phyloP scores from a whole-genome alignment of 352 stramenopile genomes.

The Halophytophthora batemanensis region DNA sequence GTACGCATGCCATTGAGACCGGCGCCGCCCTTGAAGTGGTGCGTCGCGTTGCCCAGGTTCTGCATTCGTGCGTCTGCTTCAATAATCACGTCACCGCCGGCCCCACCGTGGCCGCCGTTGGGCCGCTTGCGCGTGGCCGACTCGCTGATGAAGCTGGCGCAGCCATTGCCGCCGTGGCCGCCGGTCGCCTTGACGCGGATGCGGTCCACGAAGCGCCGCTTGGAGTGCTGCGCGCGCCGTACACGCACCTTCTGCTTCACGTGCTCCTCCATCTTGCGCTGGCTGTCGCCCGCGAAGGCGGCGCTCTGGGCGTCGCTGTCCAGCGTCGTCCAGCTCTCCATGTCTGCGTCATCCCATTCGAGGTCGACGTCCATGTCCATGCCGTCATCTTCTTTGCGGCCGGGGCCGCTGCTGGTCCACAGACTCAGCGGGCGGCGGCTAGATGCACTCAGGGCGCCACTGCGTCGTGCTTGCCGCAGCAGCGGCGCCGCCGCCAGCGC shows the following conservation, averaged over 20 bases:
- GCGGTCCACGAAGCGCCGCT: conserved; percentile 88
- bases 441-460: conserved; percentile 11
- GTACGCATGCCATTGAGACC: conserved; percentile 85
- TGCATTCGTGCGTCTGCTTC: conserved; percentile 70
- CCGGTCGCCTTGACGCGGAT: conserved; percentile 88
- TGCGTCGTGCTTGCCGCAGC: conserved; percentile 26
- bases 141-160: conserved; percentile 84
- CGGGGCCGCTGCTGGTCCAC: conserved; percentile 7
- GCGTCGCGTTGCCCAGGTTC: conserved; percentile 80
- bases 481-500: conserved; percentile 43
- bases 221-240: conserved; percentile 80
- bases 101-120: conserved; percentile 82
- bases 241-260: conserved; percentile 87
- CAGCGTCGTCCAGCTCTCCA: conserved; percentile 43
- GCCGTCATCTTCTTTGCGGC: conserved; percentile 34
- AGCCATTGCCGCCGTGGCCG: conserved; percentile 87
- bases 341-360: conserved; percentile 40
- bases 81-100: conserved; percentile 79
- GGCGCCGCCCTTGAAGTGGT: conserved; percentile 79
- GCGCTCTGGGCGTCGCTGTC: conserved; percentile 26
- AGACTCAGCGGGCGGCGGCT: conserved; percentile 16
- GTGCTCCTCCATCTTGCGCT: conserved; percentile 67
- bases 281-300: conserved; percentile 20
- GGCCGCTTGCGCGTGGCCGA: conserved; percentile 72
- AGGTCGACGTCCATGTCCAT: conserved; percentile 39